phyloP scores from a whole-genome alignment of 2,329 filamentous ascomycete genomes.

The Lecanoromycetidae sp. region DNA sequence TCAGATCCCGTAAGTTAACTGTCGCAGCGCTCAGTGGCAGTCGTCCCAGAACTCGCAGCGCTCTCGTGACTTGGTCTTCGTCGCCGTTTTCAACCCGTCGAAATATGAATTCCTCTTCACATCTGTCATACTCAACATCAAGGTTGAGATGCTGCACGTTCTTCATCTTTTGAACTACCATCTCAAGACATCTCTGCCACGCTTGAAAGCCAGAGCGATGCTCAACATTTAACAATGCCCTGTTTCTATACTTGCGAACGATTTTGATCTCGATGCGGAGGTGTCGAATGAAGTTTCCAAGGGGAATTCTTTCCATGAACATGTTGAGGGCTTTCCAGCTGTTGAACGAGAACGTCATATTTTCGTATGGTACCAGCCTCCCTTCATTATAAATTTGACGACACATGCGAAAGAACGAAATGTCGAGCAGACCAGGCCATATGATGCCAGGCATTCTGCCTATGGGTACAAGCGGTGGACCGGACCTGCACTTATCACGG shows the following conservation, averaged over 20 bases:
- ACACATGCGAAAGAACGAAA: neutral
- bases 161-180: neutral
- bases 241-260: neutral
- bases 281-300: neutral
- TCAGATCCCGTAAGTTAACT: neutral
- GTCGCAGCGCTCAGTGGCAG: neutral
- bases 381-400: constrained; percentile 1
- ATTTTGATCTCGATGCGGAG: neutral
- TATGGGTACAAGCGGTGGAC: too few relatives aligned
- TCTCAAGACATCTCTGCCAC: neutral
- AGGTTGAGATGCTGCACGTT: neutral
- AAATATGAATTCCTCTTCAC: neutral
- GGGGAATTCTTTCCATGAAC: neutral
- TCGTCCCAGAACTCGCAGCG: neutral
- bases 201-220: neutral
- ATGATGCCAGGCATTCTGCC: too few relatives aligned
- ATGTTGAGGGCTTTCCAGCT: neutral
- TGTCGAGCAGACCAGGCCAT: neutral
- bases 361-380: neutral
- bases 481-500: too few relatives aligned
- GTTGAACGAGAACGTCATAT: neutral
- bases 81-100: neutral
- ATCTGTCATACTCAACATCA: neutral
- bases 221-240: neutral
- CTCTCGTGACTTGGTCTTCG: neutral